Base-by-base conservation (phyloP, 2,329 filamentous ascomycete genomes). In the Sclerotinia spermophila region DNA sequence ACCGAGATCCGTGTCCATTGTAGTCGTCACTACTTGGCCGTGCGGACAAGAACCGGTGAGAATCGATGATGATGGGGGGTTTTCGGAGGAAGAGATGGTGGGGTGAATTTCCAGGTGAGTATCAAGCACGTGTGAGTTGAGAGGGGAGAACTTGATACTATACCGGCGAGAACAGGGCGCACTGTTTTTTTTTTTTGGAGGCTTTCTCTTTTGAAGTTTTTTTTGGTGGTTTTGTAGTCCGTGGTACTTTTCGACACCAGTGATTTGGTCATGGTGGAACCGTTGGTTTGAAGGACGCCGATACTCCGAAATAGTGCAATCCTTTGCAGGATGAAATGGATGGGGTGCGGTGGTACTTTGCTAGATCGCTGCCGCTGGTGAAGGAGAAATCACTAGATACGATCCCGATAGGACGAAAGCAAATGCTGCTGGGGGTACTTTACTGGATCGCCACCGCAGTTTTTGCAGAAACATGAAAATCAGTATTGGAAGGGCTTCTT, bases 21-120 rank as follows among this genome's bases (percentile, higher is more conserved):
- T 53, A 66, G 62, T 66, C 62, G 62, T 53, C 62, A 66, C 62
- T 66, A 66, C 62, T 30, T 53, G 5, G 21, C 24, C 8, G 40
- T 40, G 8, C 40, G 62, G 45, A 42, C 45, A 30, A 3, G n/a
- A 53, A 42, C 17, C n/a, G 62, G 45, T 40, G 62, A 30, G 62
- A 27, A 40, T 65, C 45, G 45, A 66, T 15, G 62, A 30, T 21
- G 38, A 5, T 1, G 5, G 30, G 48, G 24, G 60, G 5, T n/a
- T 17, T 15, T 19, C 27, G 42, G 19, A 45, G 30, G 8, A n/a
- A 2, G 10, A 8, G 35, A 15, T 13, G 8, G 10, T 45, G 42
- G 21, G 24, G 13, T 6, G 24, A 4, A n/a, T 7, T 7, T 53
- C 19, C 21, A 35, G 60, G 60, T 33, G 5, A 7, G 33, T n/a